Evolutionary conservation across 176 grass and related monocot species (phyloP).

Genomic region (Tillandsia fasciculata): DNA sequence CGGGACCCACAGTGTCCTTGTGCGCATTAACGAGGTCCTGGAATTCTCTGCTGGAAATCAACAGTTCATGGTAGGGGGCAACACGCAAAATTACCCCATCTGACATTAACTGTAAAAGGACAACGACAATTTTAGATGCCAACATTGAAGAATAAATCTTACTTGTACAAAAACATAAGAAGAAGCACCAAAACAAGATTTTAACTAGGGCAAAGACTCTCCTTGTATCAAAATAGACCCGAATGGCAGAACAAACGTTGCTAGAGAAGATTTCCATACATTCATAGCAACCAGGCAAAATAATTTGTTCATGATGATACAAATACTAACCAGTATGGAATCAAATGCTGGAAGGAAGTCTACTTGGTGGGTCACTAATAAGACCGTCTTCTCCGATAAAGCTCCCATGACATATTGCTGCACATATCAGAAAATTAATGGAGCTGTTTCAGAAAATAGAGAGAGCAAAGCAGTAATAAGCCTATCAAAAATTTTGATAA

Average conservation of each 20-base stretch:
- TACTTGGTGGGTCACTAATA: slow-evolving; percentile 32
- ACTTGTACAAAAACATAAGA: too few relatives aligned
- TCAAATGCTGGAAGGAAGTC: slow-evolving; percentile 36
- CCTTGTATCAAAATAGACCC: background rate
- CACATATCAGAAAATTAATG: slow-evolving; percentile 1
- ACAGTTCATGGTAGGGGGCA: slow-evolving; percentile 19
- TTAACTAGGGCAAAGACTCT: background rate
- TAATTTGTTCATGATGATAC: background rate
- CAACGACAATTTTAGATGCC: background rate
- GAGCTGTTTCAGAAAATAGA: background rate
- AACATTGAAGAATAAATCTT: too few relatives aligned
- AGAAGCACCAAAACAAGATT: background rate
- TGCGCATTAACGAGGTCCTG: slow-evolving; percentile 24
- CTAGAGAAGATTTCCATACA: background rate
- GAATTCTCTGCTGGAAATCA: slow-evolving; percentile 23
- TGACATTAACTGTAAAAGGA: slow-evolving; percentile 22
- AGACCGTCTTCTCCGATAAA: slow-evolving; percentile 27
- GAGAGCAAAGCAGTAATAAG: background rate
- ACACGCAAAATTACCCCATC: slow-evolving; percentile 18
- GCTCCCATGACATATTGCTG: slow-evolving; percentile 28
- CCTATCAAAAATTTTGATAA: background rate
- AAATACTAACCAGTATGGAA: slow-evolving; percentile 28
- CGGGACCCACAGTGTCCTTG: slow-evolving; percentile 17
- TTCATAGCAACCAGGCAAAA: background rate
- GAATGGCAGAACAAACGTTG: background rate